Evolutionary conservation across 2,329 filamentous ascomycete species (phyloP).

Genomic region (Colletotrichum melonis): DNA sequence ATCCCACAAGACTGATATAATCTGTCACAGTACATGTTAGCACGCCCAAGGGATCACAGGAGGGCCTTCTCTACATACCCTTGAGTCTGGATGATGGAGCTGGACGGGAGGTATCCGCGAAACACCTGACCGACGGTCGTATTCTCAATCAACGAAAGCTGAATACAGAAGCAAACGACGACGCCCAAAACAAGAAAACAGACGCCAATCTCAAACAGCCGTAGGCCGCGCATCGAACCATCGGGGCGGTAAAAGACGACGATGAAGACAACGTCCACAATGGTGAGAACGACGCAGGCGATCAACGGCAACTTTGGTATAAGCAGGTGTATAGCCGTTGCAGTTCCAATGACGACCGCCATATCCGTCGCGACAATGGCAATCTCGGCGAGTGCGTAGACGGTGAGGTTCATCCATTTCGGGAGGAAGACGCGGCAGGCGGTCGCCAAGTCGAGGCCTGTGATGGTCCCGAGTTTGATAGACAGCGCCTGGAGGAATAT

Average conservation of each 20-base stretch:
- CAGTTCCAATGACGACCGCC: slow-evolving; percentile 78
- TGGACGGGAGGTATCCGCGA: slow-evolving; percentile 73
- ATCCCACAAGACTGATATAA: slow-evolving; percentile 81
- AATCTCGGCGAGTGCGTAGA: slow-evolving; percentile 73
- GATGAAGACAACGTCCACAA: slow-evolving; percentile 75
- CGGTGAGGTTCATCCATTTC: slow-evolving; percentile 69
- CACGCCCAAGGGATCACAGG: slow-evolving; percentile 32
- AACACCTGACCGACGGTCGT: slow-evolving; percentile 70
- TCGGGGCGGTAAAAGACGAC: slow-evolving; percentile 73
- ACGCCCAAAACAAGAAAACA: slow-evolving; percentile 73
- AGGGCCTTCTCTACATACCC: slow-evolving; percentile 51
- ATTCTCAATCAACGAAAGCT: slow-evolving; percentile 70
- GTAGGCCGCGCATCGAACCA: slow-evolving; percentile 67
- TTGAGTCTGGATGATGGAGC: slow-evolving; percentile 65
- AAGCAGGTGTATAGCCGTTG: slow-evolving; percentile 75
- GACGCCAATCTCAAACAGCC: slow-evolving; percentile 73
- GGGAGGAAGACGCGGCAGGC: slow-evolving; percentile 74
- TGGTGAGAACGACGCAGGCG: slow-evolving; percentile 75
- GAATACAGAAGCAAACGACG: slow-evolving; percentile 76
- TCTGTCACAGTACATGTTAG: slow-evolving; percentile 18
- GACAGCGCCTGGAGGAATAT: slow-evolving; percentile 77
- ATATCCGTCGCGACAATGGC: slow-evolving; percentile 80
- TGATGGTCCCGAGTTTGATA: slow-evolving; percentile 77
- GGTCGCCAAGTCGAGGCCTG: slow-evolving; percentile 74
- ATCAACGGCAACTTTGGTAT: slow-evolving; percentile 73